Percentiles rank a stretch among this genome's conserved stretches.
phyloP scores from a whole-genome alignment of 148 eudicot genomes.

The Camellia japonica region DNA sequence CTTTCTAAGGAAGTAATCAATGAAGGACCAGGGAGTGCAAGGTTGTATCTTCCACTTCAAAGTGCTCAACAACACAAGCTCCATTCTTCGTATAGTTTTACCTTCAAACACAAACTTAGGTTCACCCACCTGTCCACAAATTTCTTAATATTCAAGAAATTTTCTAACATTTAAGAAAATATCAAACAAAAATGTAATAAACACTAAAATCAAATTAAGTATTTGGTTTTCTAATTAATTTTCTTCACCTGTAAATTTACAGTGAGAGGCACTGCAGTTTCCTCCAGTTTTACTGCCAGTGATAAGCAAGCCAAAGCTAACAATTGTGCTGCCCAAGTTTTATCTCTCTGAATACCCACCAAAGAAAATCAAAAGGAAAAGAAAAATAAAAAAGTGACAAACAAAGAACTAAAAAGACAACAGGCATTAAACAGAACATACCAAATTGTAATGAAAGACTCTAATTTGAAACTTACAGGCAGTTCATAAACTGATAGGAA shows the following conservation, averaged over 20 bases:
- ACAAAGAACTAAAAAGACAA: neutral
- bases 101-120: slow-evolving; percentile 70
- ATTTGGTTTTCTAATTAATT: neutral
- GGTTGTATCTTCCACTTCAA: slow-evolving; percentile 78
- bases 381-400: neutral
- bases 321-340: slow-evolving; percentile 74
- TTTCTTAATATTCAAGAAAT: neutral
- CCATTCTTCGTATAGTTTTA: slow-evolving; percentile 83
- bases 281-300: slow-evolving; percentile 77
- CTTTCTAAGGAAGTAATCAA: slow-evolving; percentile 53
- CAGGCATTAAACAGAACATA: neutral
- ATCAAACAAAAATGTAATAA: neutral
- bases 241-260: slow-evolving; percentile 64
- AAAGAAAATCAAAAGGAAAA: neutral
- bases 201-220: neutral
- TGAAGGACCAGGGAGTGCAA: slow-evolving; percentile 68
- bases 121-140: slow-evolving; percentile 57
- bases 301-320: slow-evolving; percentile 87
- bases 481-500: slow-evolving; percentile 53
- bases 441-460: neutral
- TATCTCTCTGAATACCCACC: slow-evolving; percentile 38
- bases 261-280: slow-evolving; percentile 45
- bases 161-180: neutral
- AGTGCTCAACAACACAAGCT: slow-evolving; percentile 62
- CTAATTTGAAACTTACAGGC: slow-evolving; percentile 51